A percentile compares a stretch with the other conserved stretches of the same genome.
Conservation (phyloP, 306 rosid species). For the Coriaria nepalensis region DNA sequence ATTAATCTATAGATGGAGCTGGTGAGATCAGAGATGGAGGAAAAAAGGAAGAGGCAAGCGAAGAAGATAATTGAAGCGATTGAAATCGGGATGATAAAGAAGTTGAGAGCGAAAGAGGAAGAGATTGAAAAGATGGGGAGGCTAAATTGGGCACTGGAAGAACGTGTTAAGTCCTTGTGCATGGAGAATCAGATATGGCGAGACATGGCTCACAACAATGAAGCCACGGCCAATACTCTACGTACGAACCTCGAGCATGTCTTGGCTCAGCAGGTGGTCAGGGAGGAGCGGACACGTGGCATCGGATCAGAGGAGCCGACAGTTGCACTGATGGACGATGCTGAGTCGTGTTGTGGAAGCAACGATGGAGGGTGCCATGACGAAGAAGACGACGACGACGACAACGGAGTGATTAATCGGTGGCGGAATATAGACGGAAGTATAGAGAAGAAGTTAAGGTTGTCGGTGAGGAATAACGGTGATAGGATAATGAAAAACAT, state of each 20-base stretch:
- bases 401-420: conserved; percentile 26
- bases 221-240: conserved; percentile 68
- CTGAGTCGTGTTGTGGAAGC: conserved; percentile 61
- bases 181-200: conserved; percentile 83
- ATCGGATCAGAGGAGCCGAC: conserved; percentile 1
- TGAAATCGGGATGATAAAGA: conserved; percentile 44
- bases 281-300: conserved; percentile 9
- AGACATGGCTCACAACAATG: conserved; percentile 70
- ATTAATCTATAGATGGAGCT: conserved; percentile 52
- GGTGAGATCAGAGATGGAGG: conserved; percentile 61
- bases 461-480: conserved; percentile 1
- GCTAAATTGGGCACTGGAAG: conserved; percentile 69
- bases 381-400: background rate
- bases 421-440: background rate
- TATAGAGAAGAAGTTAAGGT: too few relatives aligned
- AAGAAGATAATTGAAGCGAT: conserved; percentile 42
- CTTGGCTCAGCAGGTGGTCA: conserved; percentile 20
- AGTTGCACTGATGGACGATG: conserved; percentile 29
- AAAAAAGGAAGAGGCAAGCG: conserved; percentile 57
- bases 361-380: conserved; percentile 1
- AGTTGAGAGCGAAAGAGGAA: conserved; percentile 46
- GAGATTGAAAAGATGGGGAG: conserved; percentile 68
- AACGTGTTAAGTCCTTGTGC: conserved; percentile 40
- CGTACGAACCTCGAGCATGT: conserved; percentile 53
- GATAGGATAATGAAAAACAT: conserved; percentile 2